Percentiles rank a stretch among this genome's conserved stretches.
phyloP scores from a whole-genome alignment of 176 grass and related monocot genomes.

The Cenchrus americanus region DNA sequence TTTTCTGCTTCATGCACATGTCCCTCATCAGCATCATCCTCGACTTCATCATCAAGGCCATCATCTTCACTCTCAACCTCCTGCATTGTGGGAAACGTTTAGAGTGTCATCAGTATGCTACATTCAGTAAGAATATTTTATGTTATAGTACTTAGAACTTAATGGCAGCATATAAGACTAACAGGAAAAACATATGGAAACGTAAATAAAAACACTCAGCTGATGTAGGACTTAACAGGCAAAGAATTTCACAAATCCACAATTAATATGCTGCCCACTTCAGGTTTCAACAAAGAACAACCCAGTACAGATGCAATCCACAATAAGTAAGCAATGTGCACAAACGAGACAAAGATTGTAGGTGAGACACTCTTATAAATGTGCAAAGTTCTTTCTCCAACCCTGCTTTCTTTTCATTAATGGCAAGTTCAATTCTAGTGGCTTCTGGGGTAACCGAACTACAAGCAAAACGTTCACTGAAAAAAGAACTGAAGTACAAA shows the following conservation, averaged over 20 bases:
- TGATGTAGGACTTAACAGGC: not conserved
- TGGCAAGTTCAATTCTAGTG: not conserved
- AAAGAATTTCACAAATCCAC: conserved; percentile 16
- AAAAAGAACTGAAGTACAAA: not conserved
- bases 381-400: not conserved
- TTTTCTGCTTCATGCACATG: conserved; percentile 60
- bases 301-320: not conserved
- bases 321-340: not conserved
- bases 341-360: not conserved
- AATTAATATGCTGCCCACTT: not conserved
- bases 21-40: conserved; percentile 62
- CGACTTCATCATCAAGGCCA: conserved; percentile 72
- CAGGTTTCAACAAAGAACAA: not conserved
- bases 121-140: not conserved
- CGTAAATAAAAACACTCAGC: conserved; percentile 15
- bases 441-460: not conserved
- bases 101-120: conserved; percentile 5
- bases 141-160: not conserved
- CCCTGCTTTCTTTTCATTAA: conserved; percentile 8
- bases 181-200: not conserved
- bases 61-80: conserved; percentile 95
- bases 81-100: conserved; percentile 46
- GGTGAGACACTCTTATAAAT: too few relatives aligned
- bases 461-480: not conserved
- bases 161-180: not conserved